phyloP scores from a whole-genome alignment of 768 basidiomycete species.

The Harrya chromipes region DNA sequence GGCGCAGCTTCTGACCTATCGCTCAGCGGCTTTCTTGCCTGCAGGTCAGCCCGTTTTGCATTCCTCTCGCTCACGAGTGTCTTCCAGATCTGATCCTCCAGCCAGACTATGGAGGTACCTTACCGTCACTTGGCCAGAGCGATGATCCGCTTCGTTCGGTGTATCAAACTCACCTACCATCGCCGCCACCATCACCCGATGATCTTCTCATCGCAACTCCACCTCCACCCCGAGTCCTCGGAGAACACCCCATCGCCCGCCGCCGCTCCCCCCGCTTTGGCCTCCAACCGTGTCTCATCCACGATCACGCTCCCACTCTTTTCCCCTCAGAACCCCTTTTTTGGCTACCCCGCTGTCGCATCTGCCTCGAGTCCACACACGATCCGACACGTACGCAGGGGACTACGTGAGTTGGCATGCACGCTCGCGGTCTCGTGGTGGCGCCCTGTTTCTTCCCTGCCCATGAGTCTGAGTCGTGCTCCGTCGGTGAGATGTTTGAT shows the following conservation, averaged over 20 bases:
- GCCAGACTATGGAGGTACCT: conserved; percentile 66
- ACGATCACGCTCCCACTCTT: conserved; percentile 42
- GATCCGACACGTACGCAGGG: conserved; percentile 59
- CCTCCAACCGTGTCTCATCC: conserved; percentile 5
- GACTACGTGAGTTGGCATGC: conserved; percentile 63
- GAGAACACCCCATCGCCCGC: background rate
- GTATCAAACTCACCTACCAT: conserved; percentile 3
- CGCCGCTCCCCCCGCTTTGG: background rate
- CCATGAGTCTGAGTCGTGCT: too few relatives aligned
- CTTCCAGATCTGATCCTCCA: conserved; percentile 11
- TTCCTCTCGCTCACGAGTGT: background rate
- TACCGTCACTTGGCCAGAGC: conserved; percentile 49
- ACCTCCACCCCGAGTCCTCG: background rate
- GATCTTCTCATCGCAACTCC: background rate
- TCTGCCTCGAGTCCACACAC: conserved; percentile 34
- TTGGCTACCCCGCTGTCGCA: conserved; percentile 57
- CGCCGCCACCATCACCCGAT: background rate
- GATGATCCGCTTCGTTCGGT: conserved; percentile 43
- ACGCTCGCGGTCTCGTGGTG: conserved; percentile 66
- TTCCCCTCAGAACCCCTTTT: conserved; percentile 69
- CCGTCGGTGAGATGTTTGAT: conserved; percentile 11
- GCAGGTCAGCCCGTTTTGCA: conserved; percentile 32
- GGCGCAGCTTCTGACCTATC: conserved; percentile 52
- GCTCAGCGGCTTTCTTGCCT: conserved; percentile 52
- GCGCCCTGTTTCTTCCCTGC: too few relatives aligned